Percentiles rank a stretch among this genome's conserved stretches.
Conservation (phyloP, 495 filamentous ascomycete genomes). For the Pyronema domesticum region DNA sequence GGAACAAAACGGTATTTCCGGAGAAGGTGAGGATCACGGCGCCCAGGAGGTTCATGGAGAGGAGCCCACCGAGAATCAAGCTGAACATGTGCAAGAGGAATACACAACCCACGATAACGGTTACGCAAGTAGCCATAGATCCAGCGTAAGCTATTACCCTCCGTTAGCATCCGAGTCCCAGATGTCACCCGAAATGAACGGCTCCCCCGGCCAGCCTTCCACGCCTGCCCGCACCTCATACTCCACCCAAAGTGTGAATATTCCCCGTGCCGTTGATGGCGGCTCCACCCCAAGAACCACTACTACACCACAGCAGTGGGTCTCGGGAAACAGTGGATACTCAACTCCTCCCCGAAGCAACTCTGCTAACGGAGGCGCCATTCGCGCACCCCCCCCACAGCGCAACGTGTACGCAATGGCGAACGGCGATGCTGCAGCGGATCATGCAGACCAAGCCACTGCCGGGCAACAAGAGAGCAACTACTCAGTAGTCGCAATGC, state of each 20-base stretch:
- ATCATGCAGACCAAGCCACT: slow-evolving; percentile 17
- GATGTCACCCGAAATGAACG: slow-evolving; percentile 66
- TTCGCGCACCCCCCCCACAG: slow-evolving; percentile 35
- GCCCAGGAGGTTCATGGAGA: slow-evolving; percentile 37
- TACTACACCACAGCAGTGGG: slow-evolving; percentile 54
- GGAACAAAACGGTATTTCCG: slow-evolving; percentile 42
- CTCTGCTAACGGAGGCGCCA: slow-evolving; percentile 14
- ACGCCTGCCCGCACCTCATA: slow-evolving; percentile 18
- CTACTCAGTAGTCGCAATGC: slow-evolving; percentile 46
- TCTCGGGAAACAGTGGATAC: slow-evolving; percentile 45
- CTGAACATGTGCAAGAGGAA: slow-evolving; percentile 59
- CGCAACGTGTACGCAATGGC: slow-evolving; percentile 84
- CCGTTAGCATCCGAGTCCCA: slow-evolving; percentile 40
- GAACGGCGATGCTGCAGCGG: slow-evolving; percentile 43
- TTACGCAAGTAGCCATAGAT: slow-evolving; percentile 16
- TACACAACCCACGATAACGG: slow-evolving; percentile 52
- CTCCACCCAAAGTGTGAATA: slow-evolving; percentile 13
- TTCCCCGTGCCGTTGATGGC: slow-evolving; percentile 25
- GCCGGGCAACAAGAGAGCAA: slow-evolving; percentile 33
- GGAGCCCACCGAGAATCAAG: slow-evolving; percentile 58
- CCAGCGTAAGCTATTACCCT: slow-evolving; percentile 17
- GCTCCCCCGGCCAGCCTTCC: slow-evolving; percentile 51
- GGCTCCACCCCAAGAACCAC: slow-evolving; percentile 75
- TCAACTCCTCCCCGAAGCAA: slow-evolving; percentile 52
- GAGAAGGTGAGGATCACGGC: slow-evolving; percentile 34